Percentiles rank a stretch among this genome's conserved stretches.
Evolutionary conservation across 768 basidiomycete species (phyloP).

Genomic region (Serendipita vermifera): DNA sequence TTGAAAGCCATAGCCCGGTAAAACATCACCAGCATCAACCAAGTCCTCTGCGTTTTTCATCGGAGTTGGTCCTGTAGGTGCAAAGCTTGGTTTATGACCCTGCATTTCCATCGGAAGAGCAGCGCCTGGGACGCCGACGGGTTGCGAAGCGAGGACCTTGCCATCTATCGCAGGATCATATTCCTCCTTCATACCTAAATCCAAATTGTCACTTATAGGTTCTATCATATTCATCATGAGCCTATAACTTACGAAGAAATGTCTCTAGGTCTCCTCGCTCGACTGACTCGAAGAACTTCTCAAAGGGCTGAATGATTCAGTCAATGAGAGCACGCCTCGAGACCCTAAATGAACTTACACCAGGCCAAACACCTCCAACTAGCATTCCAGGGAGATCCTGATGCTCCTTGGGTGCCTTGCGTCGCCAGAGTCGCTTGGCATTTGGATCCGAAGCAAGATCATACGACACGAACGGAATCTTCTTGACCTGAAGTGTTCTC

Average conservation of each 20-base stretch:
- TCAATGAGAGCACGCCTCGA: slow-evolving; percentile 1
- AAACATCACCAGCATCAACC: slow-evolving; percentile 54
- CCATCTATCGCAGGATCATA: slow-evolving; percentile 51
- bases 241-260: slow-evolving; percentile 40
- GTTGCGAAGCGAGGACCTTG: slow-evolving; percentile 41
- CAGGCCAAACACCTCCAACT: slow-evolving; percentile 61
- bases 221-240: neutral
- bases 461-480: slow-evolving; percentile 67
- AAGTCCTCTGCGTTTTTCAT: slow-evolving; percentile 26
- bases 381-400: slow-evolving; percentile 77
- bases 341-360: slow-evolving; percentile 37
- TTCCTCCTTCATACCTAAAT: slow-evolving; percentile 39
- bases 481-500: slow-evolving; percentile 74
- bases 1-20: slow-evolving; percentile 58
- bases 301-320: slow-evolving; percentile 40
- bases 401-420: slow-evolving; percentile 73
- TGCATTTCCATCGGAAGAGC: slow-evolving; percentile 65
- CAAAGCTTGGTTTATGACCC: slow-evolving; percentile 45
- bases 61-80: slow-evolving; percentile 24
- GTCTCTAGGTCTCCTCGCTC: slow-evolving; percentile 58
- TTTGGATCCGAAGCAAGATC: slow-evolving; percentile 76
- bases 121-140: slow-evolving; percentile 74
- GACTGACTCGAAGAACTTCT: slow-evolving; percentile 75
- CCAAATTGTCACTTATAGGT: too few species aligned
- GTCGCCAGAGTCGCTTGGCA: slow-evolving; percentile 67